Percentiles rank a stretch among this genome's conserved stretches.
These are phyloP conservation scores for Sungouiozyma ichnusensis DNA, from an alignment of 805 yeast species.

Conservation along the genomic window DNA sequence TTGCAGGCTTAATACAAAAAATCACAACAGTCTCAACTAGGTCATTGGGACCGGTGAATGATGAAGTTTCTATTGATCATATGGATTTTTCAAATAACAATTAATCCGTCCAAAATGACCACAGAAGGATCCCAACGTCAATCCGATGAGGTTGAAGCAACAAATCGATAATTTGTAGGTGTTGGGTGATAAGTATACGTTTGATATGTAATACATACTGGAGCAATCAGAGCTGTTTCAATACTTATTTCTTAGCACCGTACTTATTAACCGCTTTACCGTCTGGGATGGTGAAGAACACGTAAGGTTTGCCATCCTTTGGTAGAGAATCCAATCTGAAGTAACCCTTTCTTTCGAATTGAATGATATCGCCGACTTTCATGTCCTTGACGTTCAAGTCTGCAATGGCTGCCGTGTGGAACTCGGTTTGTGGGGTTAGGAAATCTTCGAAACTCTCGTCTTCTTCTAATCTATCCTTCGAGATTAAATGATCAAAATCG, in stretches of 20 bases:
- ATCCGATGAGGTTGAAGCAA: no score
- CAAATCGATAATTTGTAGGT: no score
- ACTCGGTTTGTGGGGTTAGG: conserved; percentile 79
- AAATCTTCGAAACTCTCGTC: conserved; percentile 89
- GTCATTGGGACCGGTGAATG: neutral
- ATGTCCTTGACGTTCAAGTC: conserved; percentile 67
- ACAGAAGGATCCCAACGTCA: no score
- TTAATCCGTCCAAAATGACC: neutral
- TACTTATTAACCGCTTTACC: conserved; percentile 75
- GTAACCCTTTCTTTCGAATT: conserved; percentile 96
- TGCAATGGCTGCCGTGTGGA: conserved; percentile 66
- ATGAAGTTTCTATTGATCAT: neutral
- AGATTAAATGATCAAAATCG: conserved; percentile 89
- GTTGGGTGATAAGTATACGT: no score
- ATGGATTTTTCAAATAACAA: neutral
- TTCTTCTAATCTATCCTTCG: conserved; percentile 90
- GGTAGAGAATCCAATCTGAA: conserved; percentile 61
- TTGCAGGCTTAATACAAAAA: no score
- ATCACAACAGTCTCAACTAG: no score
- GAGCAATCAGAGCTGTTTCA: no score
- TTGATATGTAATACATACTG: no score
- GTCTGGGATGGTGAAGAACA: conserved; percentile 90
- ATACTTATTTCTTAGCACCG: conserved; percentile 58
- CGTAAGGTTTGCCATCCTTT: conserved; percentile 50
- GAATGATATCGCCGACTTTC: conserved; percentile 81